Percentiles rank a stretch among this genome's conserved stretches.
Conservation (phyloP, 805 yeast species). For the Pichia heedii region DNA sequence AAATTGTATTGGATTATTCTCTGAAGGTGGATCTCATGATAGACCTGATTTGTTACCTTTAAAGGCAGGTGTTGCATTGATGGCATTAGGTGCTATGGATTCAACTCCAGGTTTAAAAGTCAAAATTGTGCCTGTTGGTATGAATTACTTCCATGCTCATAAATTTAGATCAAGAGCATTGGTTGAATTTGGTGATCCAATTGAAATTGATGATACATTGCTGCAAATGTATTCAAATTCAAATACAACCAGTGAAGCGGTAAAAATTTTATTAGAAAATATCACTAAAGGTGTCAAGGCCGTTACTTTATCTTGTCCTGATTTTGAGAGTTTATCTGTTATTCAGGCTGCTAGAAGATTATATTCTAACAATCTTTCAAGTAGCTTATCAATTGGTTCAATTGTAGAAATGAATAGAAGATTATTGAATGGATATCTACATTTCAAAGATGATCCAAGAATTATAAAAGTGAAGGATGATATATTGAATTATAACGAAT, state of each 20-base stretch:
- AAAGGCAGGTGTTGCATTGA: conserved; percentile 95
- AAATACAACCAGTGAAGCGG: conserved; percentile 62
- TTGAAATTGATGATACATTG: conserved; percentile 52
- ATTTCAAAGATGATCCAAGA: conserved; percentile 61
- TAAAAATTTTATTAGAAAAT: conserved; percentile 58
- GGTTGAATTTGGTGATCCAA: conserved; percentile 86
- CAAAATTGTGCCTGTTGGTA: conserved; percentile 90
- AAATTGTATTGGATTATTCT: conserved; percentile 84
- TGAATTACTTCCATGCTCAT: conserved; percentile 95
- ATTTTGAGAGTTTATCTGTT: conserved; percentile 80
- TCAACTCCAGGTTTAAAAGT: conserved; percentile 68
- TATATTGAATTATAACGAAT: conserved; percentile 62
- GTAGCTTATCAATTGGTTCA: conserved; percentile 67
- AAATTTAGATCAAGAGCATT: conserved; percentile 94
- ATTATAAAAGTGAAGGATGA: conserved; percentile 51
- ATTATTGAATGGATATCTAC: conserved; percentile 71
- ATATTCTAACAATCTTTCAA: conserved; percentile 67
- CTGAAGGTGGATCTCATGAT: conserved; percentile 98
- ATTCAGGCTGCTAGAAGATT: conserved; percentile 88
- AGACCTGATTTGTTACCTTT: conserved; percentile 84
- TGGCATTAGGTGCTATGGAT: conserved; percentile 94
- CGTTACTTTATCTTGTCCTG: conserved; percentile 83
- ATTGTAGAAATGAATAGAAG: conserved; percentile 88
- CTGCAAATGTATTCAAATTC: conserved; percentile 53
- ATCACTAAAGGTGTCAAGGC: conserved; percentile 68